Conservation (phyloP, 495 filamentous ascomycete species). For the Neurospora sp. region DNA sequence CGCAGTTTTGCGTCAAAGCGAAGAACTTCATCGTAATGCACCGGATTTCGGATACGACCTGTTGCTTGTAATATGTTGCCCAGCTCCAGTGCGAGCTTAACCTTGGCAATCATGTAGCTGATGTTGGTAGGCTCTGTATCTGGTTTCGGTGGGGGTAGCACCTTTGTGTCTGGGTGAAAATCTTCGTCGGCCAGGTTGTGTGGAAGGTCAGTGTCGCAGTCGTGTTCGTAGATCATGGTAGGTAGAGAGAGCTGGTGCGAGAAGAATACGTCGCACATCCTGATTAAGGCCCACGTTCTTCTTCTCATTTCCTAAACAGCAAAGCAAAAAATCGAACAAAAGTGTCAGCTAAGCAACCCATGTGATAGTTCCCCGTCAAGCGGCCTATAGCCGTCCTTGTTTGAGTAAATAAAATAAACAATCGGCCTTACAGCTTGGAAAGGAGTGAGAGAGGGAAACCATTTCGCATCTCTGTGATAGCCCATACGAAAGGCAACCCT, state of each 20-base stretch:
- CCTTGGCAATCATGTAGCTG: conserved; percentile 80
- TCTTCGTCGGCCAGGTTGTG: conserved; percentile 93
- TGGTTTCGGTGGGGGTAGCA: conserved; percentile 65
- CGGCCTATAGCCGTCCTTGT: neutral
- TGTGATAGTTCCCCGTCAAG: neutral
- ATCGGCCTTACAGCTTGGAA: conserved; percentile 55
- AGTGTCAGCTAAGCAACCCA: neutral
- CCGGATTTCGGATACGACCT: conserved; percentile 36
- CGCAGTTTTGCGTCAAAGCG: conserved; percentile 64
- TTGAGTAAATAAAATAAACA: neutral
- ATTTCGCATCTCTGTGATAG: conserved; percentile 83
- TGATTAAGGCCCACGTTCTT: conserved; percentile 78
- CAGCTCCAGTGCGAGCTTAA: conserved; percentile 49
- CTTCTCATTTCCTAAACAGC: conserved; percentile 65
- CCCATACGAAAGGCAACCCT: conserved; percentile 90
- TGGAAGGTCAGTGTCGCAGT: conserved; percentile 79
- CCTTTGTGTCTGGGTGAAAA: conserved; percentile 67
- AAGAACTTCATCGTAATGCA: conserved; percentile 72
- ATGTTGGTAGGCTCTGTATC: conserved; percentile 72
- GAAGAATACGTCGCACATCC: conserved; percentile 72
- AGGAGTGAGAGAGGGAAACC: conserved; percentile 70
- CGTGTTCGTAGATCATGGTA: conserved; percentile 71
- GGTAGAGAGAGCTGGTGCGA: conserved; percentile 84
- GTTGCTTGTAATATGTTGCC: conserved; percentile 44
- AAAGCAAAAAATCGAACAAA: neutral